Base-by-base conservation (phyloP, 129 eudicot genomes). In the Helichrysum umbraculigerum region DNA sequence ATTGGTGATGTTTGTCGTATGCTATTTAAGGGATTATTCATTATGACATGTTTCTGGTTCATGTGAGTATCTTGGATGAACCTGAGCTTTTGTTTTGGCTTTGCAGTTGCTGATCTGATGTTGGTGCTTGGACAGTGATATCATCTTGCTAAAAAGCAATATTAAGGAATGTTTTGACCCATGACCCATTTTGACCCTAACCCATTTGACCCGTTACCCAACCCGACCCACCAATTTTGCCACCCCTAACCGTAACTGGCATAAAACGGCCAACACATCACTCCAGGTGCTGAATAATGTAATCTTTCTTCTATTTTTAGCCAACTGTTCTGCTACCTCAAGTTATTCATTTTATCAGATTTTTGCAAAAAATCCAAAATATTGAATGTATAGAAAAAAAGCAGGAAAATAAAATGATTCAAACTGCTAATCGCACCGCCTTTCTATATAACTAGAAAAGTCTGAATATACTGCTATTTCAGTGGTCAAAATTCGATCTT, bases 401-500 rank as follows among this genome's bases (percentile, higher is more conserved):
- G 9, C 34, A 30, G 10, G 32, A 2, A 54, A 30, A 12, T 4
- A 8, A 3, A 50, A 42, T 66, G 8, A 61, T 62, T 32, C 22
- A 50, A 12, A 61, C 22, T 61, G 78, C 19, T 47, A 37, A 68
- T 75, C 51, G 65, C 29, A 63, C 7, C 22, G 1, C 6, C 15
- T 35, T 76, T 35, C 21, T 58, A 6, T 7, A 14, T 17, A 6
- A 60, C 30, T 42, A 37, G 28, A 28, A 30, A 29, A 58, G 1
- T 76, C 6, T 78, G 65, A 47, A 32, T 61, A 78, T 78, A 19
- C 41, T 52, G 77, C 68, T 58, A 72, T 78, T 44, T 73, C 37
- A 59, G 19, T 61, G 52, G 59, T 68, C 56, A 76, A 74, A 51
- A 68, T 58, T 28, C 32, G 56, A 80, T 74, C 66, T 80, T 80